Evolutionary conservation across 169 alveolate genomes (phyloP).

Genomic region (Plasmodium coatneyi): DNA sequence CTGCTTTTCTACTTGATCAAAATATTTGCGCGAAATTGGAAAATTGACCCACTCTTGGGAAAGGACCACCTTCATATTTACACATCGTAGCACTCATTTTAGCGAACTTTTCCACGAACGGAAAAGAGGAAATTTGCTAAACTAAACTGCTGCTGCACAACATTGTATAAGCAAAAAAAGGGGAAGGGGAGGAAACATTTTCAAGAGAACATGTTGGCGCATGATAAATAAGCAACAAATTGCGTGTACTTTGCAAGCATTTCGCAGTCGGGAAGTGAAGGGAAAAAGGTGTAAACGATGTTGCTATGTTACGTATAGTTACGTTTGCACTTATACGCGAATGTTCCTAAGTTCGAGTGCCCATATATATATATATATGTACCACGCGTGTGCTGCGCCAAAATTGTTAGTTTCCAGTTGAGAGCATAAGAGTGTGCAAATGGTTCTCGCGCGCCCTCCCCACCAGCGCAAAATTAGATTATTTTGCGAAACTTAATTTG

Average conservation of each 20-base stretch:
- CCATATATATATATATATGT: background rate
- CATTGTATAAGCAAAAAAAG: background rate
- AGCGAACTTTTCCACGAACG: conserved; percentile 5
- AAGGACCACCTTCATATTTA: background rate
- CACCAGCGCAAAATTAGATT: background rate
- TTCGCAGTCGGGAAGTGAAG: background rate
- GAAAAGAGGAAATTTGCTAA: background rate
- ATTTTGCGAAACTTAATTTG: conserved; percentile 13
- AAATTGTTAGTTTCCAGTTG: conserved; percentile 2
- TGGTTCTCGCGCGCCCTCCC: conserved; percentile 20
- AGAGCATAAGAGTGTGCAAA: conserved; percentile 61
- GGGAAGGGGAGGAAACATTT: background rate
- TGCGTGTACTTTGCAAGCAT: background rate
- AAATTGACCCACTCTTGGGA: conserved; percentile 5
- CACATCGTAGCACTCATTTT: background rate
- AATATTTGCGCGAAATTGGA: background rate
- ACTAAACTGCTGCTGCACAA: background rate
- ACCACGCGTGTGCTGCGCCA: background rate
- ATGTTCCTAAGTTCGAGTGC: background rate
- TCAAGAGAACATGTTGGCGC: background rate
- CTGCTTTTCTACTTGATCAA: background rate
- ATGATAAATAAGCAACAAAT: conserved; percentile 10
- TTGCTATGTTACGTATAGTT: background rate
- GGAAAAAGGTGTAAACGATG: conserved; percentile 5
- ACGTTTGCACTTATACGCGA: background rate